These are phyloP conservation scores for Cyberlindnera euphorbiiphila DNA, from an alignment of 805 yeast species.

Conservation along the genomic window DNA sequence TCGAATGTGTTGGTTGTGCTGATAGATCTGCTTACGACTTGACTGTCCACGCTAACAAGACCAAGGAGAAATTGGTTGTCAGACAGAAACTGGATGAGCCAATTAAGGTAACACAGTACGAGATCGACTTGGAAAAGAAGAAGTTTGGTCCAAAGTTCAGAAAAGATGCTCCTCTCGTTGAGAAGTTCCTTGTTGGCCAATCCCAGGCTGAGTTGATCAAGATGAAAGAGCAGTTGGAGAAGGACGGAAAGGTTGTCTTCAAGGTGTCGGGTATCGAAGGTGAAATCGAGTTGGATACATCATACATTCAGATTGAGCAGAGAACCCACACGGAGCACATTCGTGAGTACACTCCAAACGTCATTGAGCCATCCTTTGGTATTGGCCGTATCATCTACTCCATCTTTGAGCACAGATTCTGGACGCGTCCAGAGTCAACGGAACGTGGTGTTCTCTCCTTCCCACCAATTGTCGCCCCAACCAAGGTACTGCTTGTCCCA, in stretches of 20 bases:
- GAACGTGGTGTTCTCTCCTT: slow-evolving; percentile 88
- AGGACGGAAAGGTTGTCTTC: slow-evolving; percentile 60
- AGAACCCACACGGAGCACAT: slow-evolving; percentile 81
- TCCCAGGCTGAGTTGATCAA: slow-evolving; percentile 83
- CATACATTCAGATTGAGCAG: slow-evolving; percentile 71
- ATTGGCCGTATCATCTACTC: slow-evolving; percentile 95
- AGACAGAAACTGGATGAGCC: slow-evolving; percentile 89
- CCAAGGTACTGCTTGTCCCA: slow-evolving; percentile 94
- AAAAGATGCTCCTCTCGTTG: slow-evolving; percentile 92
- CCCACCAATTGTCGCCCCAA: slow-evolving; percentile 96
- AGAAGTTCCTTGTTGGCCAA: slow-evolving; percentile 68
- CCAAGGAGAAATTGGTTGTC: slow-evolving; percentile 92
- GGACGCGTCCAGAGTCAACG: slow-evolving; percentile 88
- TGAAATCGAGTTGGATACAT: slow-evolving; percentile 66
- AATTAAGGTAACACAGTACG: slow-evolving; percentile 72
- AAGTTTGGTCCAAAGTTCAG: slow-evolving; percentile 97
- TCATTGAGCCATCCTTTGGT: slow-evolving; percentile 99
- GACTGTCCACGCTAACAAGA: slow-evolving; percentile 90
- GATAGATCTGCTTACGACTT: slow-evolving; percentile 98
- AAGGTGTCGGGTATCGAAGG: slow-evolving; percentile 58
- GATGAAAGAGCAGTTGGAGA: slow-evolving; percentile 62
- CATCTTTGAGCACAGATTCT: slow-evolving; percentile 89
- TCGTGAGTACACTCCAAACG: slow-evolving; percentile 95
- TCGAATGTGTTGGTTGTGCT: slow-evolving; percentile 99
- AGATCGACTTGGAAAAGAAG: slow-evolving; percentile 87